phyloP scores from a whole-genome alignment of 306 rosid species.

The Malus sylvestris region DNA sequence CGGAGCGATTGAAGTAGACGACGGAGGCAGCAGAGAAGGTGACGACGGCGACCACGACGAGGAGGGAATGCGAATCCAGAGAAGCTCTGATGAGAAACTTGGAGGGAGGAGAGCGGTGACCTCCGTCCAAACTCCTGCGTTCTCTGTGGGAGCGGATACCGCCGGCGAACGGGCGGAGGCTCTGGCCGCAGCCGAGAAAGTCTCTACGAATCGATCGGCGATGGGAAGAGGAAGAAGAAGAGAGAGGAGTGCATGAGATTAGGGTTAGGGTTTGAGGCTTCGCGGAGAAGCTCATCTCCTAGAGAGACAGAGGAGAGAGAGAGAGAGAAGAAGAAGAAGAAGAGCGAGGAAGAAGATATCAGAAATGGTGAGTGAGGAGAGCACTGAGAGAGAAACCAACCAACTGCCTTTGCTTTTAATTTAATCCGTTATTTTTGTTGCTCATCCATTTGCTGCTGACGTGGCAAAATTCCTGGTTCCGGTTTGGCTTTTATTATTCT shows the following conservation, averaged over 20 bases:
- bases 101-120: constrained; percentile 32
- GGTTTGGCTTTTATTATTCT: background rate
- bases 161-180: constrained; percentile 39
- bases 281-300: constrained; percentile 56
- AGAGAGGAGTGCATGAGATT: constrained; percentile 25
- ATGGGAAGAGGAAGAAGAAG: constrained; percentile 22
- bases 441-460: constrained; percentile 21
- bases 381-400: background rate
- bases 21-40: constrained; percentile 67
- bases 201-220: constrained; percentile 38
- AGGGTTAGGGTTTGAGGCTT: constrained; percentile 34
- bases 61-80: constrained; percentile 34
- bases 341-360: constrained; percentile 20
- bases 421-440: background rate
- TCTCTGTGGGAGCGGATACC: constrained; percentile 31
- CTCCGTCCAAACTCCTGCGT: background rate
- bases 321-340: constrained; percentile 19
- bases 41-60: constrained; percentile 47
- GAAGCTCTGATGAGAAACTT: constrained; percentile 53
- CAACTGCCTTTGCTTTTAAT: background rate
- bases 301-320: constrained; percentile 13
- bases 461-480: constrained; percentile 14
- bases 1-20: constrained; percentile 34
- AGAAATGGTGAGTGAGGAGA: constrained; percentile 3
- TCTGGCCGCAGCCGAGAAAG: constrained; percentile 50